A percentile compares a stretch with the other conserved stretches of the same genome.
Conservation (phyloP, 345 rosid genomes). For the Salix udensis region DNA sequence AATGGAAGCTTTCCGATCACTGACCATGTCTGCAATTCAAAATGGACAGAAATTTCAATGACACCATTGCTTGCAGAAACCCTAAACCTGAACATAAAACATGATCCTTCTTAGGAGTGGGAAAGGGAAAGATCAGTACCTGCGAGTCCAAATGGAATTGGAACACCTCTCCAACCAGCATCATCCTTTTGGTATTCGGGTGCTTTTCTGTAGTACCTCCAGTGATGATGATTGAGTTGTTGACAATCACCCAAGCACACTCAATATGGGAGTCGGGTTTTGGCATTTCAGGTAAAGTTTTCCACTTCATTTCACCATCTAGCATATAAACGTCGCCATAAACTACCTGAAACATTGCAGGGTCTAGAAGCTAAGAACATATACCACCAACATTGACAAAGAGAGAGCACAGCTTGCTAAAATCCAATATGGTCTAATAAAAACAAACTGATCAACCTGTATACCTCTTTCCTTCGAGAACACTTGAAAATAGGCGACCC, state of each 20-base stretch:
- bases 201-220: constrained; percentile 89
- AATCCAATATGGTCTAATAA: not conserved
- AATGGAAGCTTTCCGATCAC: constrained; percentile 78
- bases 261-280: constrained; percentile 83
- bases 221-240: constrained; percentile 64
- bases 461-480: constrained; percentile 80
- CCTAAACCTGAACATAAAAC: not conserved
- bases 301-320: constrained; percentile 73
- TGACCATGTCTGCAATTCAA: constrained; percentile 65
- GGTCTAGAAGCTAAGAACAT: not conserved
- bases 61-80: not conserved
- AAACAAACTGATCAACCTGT: not conserved
- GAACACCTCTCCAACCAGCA: constrained; percentile 76
- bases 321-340: constrained; percentile 80
- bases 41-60: not conserved
- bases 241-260: constrained; percentile 67
- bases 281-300: constrained; percentile 62
- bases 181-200: constrained; percentile 70
- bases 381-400: not conserved
- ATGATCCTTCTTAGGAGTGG: not conserved
- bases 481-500: constrained; percentile 81
- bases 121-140: constrained; percentile 30
- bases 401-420: not conserved
- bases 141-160: constrained; percentile 53
- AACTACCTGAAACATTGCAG: constrained; percentile 45